Conservation (phyloP, 2,329 filamentous ascomycete species). For the Bertia moriformis region DNA sequence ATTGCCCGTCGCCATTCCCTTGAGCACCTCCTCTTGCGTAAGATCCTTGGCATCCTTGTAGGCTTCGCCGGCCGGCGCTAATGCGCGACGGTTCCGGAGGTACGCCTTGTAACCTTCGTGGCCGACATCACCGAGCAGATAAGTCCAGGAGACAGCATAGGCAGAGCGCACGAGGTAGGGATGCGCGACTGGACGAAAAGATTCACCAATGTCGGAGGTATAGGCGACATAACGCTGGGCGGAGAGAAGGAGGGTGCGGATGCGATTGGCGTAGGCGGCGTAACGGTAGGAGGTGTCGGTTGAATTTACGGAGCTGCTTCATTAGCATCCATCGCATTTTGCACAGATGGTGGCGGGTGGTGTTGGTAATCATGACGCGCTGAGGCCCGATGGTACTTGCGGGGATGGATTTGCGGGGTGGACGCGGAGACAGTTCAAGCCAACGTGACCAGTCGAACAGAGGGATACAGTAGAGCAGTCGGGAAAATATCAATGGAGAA, state of each 20-base stretch:
- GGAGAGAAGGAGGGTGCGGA: conserved; percentile 74
- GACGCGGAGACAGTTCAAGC: not conserved
- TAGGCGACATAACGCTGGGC: conserved; percentile 96
- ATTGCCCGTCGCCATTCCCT: not conserved
- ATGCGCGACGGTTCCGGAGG: conserved; percentile 62
- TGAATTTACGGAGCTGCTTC: conserved; percentile 47
- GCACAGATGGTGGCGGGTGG: not conserved
- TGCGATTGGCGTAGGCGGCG: conserved; percentile 75
- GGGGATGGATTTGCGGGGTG: not conserved
- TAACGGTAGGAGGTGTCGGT: conserved; percentile 80
- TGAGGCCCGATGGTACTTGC: not conserved
- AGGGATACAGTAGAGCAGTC: not conserved
- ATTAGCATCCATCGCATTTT: not conserved
- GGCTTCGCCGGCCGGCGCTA: conserved; percentile 52
- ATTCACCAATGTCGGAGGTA: conserved; percentile 90
- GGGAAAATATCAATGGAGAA: too few relatives aligned
- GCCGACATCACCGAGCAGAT: conserved; percentile 76
- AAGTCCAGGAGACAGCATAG: conserved; percentile 85
- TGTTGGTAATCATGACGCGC: not conserved
- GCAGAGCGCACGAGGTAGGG: conserved; percentile 67
- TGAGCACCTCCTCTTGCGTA: not conserved
- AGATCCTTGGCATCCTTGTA: conserved; percentile 27
- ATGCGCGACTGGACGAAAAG: conserved; percentile 83
- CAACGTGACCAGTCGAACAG: not conserved
- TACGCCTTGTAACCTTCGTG: conserved; percentile 96